Conservation (phyloP, 164 flowering plant genomes). For the Berberis thunbergii region DNA sequence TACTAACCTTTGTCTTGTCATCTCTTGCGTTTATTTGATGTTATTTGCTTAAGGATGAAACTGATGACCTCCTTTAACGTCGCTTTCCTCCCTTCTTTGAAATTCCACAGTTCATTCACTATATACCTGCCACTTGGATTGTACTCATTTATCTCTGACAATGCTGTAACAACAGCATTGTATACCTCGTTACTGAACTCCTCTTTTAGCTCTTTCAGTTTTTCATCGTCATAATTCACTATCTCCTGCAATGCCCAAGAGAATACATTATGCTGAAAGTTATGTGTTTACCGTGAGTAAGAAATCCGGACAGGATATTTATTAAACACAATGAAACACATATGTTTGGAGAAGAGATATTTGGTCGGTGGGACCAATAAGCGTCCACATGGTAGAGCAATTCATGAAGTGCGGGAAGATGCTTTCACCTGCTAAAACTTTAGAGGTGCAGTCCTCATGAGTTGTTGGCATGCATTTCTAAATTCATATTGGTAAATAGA, state of each 20-base stretch:
- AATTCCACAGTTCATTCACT: no score
- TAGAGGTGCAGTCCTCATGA: no score
- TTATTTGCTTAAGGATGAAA: conserved; percentile 8
- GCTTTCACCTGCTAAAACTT: no score
- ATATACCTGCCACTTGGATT: no score
- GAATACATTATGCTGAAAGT: background rate
- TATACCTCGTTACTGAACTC: conserved; percentile 12
- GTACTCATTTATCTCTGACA: background rate
- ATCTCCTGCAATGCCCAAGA: background rate
- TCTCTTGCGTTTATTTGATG: background rate
- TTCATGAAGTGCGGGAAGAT: background rate
- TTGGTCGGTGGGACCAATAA: background rate
- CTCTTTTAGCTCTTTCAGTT: background rate
- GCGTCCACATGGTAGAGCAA: background rate
- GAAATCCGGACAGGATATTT: no score
- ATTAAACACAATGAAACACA: no score
- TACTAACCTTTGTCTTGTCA: no score
- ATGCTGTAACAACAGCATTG: conserved; percentile 15
- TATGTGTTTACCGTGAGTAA: no score
- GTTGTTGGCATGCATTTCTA: no score
- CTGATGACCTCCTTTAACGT: conserved; percentile 18
- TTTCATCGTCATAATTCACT: background rate
- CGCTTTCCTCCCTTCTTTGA: conserved; percentile 8
- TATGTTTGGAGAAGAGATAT: no score
- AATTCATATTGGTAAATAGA: no score